Base-by-base conservation (phyloP, 768 basidiomycete genomes). In the Boletus sp. region DNA sequence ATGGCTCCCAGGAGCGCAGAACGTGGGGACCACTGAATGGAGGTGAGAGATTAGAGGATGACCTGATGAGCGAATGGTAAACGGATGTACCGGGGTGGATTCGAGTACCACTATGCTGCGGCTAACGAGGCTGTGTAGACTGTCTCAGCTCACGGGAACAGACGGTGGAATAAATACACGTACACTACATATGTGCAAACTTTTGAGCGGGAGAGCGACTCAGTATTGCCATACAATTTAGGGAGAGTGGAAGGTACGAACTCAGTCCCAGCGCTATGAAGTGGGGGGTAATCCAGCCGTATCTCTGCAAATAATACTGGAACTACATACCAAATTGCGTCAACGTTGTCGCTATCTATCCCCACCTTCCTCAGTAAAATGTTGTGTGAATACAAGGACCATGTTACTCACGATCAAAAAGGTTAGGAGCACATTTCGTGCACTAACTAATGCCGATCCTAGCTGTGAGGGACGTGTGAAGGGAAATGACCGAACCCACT, bases 331-430 rank as follows among this genome's bases (percentile, higher is more conserved):
- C 47, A 1, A 57, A 37, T 27, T 58, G 57, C 2, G 17, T 14
- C 14, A 57, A 25, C 15, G 58, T 5, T 0, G 39, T 58, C 19
- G 47, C 43, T 1, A 5, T 17, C 41, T 42, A 17, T 42, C 8
- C 14, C 13, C 23, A 15, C 19, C 4, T 14, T 4, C n/a, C 4
- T 55, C 13, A 39, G 41, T 14, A 13, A 38, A 10, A 15, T 17
- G 4, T 34, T 13, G 13, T 10, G 37, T 1, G 1, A 19, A 13
- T 17, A 27, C 13, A 35, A 1, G 11, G 5, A 17, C 9, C 11
- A 7, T 5, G 23, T 1, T 5, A 47, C 56, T 53, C 17, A 59
- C 58, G 17, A 60, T 59, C 38, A 40, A 44, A 13, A 39, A 47
- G 2, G 57, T 51, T 0, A 53, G 1, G 2, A 44, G 1, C 17